Conservation (phyloP, 352 stramenopile genomes). For the Halophytophthora batemanensis region DNA sequence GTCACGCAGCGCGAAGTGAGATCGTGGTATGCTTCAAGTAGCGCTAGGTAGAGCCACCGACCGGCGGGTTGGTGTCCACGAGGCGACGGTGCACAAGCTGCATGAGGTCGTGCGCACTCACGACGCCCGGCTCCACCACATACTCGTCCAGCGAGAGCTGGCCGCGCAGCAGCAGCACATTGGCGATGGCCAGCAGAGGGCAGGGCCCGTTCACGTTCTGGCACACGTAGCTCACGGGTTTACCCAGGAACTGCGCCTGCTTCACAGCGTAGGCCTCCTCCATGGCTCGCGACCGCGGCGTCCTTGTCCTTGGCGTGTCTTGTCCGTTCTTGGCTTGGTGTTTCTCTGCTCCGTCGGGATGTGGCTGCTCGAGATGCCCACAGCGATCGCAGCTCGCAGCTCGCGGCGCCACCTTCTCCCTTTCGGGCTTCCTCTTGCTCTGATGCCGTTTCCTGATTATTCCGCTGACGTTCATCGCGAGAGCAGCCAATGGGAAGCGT, state of each 20-base stretch:
- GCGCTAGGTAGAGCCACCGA: slow-evolving; percentile 6
- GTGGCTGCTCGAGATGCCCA: too few relatives aligned
- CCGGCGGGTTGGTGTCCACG: slow-evolving; percentile 76
- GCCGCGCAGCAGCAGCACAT: slow-evolving; percentile 93
- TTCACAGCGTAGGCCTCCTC: slow-evolving; percentile 83
- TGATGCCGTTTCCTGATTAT: too few relatives aligned
- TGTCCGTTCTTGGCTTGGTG: slow-evolving; percentile 2
- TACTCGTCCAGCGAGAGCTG: slow-evolving; percentile 78
- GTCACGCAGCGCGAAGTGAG: not conserved
- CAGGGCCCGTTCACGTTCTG: slow-evolving; percentile 99
- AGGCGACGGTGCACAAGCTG: slow-evolving; percentile 88
- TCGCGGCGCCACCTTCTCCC: not conserved
- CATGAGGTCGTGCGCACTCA: slow-evolving; percentile 90
- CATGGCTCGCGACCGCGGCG: slow-evolving; percentile 17
- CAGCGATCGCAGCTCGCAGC: too few relatives aligned
- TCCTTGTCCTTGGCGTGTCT: not conserved
- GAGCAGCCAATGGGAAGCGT: too few relatives aligned
- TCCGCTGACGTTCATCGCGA: too few relatives aligned
- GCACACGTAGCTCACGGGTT: slow-evolving; percentile 87
- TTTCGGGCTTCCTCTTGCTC: not conserved
- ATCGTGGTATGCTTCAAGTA: too few relatives aligned
- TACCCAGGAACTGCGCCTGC: slow-evolving; percentile 71
- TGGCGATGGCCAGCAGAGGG: slow-evolving; percentile 95
- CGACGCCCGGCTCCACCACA: slow-evolving; percentile 56
- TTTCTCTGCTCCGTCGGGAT: not conserved